Evolutionary conservation across 805 yeast species (phyloP), one percentile per base, ranked within the genome.

Genomic region (Monosporozyma solicola): DNA sequence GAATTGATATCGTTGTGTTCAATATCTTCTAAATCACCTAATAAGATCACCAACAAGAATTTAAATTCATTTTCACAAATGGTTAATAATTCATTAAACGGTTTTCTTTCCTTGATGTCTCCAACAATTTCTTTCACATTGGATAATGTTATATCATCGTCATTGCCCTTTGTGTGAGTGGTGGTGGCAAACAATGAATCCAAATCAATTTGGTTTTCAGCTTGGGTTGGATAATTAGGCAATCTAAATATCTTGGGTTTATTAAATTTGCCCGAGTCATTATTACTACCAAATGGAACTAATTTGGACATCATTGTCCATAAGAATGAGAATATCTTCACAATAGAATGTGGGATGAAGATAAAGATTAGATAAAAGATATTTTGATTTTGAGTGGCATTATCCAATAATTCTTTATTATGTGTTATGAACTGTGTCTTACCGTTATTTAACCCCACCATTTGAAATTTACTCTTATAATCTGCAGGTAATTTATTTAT

Each of bases 21-120:
- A 1, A 35, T 39, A 31, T 24, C 32, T 22, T 41, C 52, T 29
- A 58, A 29, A 58, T 80, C 77, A 8, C 72, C 71, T 4, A 84
- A 67, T 41, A 84, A 65, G 39, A 82, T 72, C 5, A 83, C 72
- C 59, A 82, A 72, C 27, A 84, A 61, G 68, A 80, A 83, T 62
- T 77, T 78, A 33, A 72, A 65, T 25, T 75, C 72, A 5, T 63
- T 58, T 54, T 72, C 72, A 16, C 78, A 70, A 22, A 59, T 54
- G 22, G 68, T 65, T 51, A 71, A 70, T 1, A 76, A 74, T n/a
- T 70, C 72, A 55, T 78, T 77, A 57, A 74, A 78, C 15, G 68
- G 67, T 5, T 61, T 58, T 6, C 65, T 41, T 3, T 53, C 49
- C 27, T 48, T 33, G 3, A 50, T 20, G 10, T 56, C 13, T n/a